phyloP scores from a whole-genome alignment of 805 yeast genomes.

The Wickerhamiella lipophila region DNA sequence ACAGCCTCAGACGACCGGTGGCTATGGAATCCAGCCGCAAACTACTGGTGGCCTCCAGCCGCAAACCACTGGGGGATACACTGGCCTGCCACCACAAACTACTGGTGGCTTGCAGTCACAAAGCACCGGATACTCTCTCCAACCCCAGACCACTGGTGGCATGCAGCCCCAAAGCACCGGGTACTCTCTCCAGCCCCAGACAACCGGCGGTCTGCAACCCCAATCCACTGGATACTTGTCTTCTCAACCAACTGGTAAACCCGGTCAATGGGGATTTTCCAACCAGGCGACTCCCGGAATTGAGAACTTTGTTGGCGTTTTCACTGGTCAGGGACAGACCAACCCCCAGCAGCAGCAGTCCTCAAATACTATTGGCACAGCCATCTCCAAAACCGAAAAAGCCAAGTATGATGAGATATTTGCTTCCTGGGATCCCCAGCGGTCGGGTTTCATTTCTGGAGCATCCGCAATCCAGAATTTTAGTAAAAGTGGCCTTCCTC shows the following conservation, averaged over 20 bases:
- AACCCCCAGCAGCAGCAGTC: not conserved
- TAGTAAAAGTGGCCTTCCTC: conserved; percentile 77
- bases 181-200: conserved; percentile 18
- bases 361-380: conserved; percentile 53
- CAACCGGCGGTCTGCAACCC: conserved; percentile 20
- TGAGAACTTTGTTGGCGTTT: conserved; percentile 51
- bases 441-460: conserved; percentile 63
- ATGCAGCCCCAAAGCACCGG: conserved; percentile 22
- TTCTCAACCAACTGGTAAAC: conserved; percentile 46
- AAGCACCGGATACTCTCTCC: conserved; percentile 24
- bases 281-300: conserved; percentile 61
- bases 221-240: conserved; percentile 23
- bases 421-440: conserved; percentile 66
- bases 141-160: conserved; percentile 37
- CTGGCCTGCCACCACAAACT: conserved; percentile 21
- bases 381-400: conserved; percentile 80
- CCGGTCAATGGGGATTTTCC: conserved; percentile 73
- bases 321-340: conserved; percentile 35
- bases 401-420: conserved; percentile 76
- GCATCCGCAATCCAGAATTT: conserved; percentile 73
- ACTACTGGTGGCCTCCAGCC: conserved; percentile 28
- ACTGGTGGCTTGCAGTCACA: conserved; percentile 26
- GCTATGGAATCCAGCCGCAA: conserved; percentile 18
- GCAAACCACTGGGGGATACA: conserved; percentile 34
- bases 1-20: conserved; percentile 30